Evolutionary conservation across 2,329 filamentous ascomycete genomes (phyloP).

Genomic region (Xylariales sp.): DNA sequence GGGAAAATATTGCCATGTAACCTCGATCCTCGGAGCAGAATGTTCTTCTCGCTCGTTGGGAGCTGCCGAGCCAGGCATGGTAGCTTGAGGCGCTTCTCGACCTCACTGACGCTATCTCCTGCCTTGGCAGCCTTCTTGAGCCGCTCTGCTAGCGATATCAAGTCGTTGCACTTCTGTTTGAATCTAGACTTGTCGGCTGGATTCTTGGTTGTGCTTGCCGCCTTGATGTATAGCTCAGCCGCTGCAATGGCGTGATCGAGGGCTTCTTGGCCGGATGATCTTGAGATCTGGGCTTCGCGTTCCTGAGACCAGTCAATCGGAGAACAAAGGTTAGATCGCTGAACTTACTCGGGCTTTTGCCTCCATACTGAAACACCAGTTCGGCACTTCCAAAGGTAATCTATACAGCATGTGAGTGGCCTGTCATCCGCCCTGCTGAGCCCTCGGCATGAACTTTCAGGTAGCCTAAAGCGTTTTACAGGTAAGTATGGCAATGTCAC

Average conservation of each 20-base stretch:
- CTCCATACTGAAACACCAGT: no score
- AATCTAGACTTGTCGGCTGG: conserved; percentile 63
- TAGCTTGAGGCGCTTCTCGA: conserved; percentile 23
- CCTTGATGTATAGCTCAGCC: conserved; percentile 77
- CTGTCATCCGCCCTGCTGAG: no score
- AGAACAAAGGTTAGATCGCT: neutral
- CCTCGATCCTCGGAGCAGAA: conserved; percentile 71
- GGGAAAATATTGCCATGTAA: conserved; percentile 81
- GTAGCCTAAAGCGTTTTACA: no score
- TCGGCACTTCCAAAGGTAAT: no score
- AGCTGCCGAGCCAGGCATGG: conserved; percentile 52
- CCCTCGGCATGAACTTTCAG: no score
- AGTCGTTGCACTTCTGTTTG: conserved; percentile 61
- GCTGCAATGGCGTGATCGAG: conserved; percentile 71
- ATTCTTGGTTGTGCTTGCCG: conserved; percentile 56
- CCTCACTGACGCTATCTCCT: conserved; percentile 15
- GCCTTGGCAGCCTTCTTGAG: conserved; percentile 52
- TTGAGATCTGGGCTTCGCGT: conserved; percentile 47
- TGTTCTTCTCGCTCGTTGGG: conserved; percentile 67
- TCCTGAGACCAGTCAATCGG: conserved; percentile 33
- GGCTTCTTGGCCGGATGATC: conserved; percentile 55
- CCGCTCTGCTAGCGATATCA: conserved; percentile 68
- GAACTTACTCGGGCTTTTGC: conserved; percentile 5
- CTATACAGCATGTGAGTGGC: no score
- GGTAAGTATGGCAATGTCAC: no score